Evolutionary conservation across 768 basidiomycete species (phyloP).

Genomic region (Coprinellus aureogranulatus): DNA sequence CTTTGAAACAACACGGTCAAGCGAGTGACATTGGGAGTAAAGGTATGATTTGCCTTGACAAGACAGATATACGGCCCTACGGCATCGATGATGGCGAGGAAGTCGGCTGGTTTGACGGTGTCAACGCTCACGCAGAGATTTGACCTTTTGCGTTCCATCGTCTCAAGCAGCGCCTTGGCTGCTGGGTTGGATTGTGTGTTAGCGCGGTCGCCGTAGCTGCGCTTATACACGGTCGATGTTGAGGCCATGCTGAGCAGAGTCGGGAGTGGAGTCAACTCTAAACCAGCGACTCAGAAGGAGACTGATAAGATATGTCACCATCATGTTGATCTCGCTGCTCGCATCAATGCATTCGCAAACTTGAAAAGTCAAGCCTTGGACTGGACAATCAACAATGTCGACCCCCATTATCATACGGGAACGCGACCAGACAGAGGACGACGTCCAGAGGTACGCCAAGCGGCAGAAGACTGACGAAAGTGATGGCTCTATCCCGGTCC

Average conservation of each 20-base stretch:
- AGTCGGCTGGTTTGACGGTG: constrained; percentile 75
- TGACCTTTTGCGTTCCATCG: constrained; percentile 81
- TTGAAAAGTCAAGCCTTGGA: constrained; percentile 4
- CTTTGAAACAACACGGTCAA: constrained; percentile 42
- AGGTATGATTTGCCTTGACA: constrained; percentile 69
- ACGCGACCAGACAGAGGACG: constrained; percentile 50
- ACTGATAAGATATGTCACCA: constrained; percentile 9
- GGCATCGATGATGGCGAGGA: constrained; percentile 80
- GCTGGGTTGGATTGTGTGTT: constrained; percentile 65
- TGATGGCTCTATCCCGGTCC: not conserved
- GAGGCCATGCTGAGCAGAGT: too few species aligned
- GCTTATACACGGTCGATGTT: constrained; percentile 35
- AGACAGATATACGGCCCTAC: constrained; percentile 91
- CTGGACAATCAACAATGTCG: constrained; percentile 27
- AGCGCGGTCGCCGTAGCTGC: constrained; percentile 64
- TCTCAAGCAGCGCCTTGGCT: constrained; percentile 72
- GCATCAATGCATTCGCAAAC: constrained; percentile 1
- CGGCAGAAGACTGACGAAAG: constrained; percentile 37
- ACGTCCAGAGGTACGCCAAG: constrained; percentile 43
- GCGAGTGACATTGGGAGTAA: constrained; percentile 18
- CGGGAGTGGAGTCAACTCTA: too few species aligned
- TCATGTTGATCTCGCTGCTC: not conserved
- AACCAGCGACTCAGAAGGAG: too few species aligned
- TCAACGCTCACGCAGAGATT: constrained; percentile 97
- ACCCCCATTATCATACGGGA: constrained; percentile 39